phyloP scores from a whole-genome alignment of 495 filamentous ascomycete species.

The Entonaema liquescens region DNA sequence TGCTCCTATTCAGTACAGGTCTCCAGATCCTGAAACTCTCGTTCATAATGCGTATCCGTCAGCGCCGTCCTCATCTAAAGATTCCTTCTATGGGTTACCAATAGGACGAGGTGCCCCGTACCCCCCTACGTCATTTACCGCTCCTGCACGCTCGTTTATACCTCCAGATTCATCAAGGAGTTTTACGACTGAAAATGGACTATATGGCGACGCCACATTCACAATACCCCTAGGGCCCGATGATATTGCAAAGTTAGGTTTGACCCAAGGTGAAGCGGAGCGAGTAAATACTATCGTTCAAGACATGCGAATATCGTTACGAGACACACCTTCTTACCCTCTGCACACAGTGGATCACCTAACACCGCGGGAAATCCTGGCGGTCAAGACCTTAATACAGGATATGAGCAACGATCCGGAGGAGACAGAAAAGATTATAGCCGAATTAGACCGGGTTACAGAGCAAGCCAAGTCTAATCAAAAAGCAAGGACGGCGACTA shows the following conservation, averaged over 20 bases:
- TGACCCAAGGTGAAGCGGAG: constrained; percentile 3
- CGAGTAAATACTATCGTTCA: not conserved
- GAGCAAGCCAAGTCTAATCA: not conserved
- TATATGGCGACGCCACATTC: constrained; percentile 47
- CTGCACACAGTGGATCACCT: constrained; percentile 1
- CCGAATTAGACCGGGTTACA: constrained; percentile 1
- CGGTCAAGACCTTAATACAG: not conserved
- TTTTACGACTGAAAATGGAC: constrained; percentile 48
- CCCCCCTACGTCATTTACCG: constrained; percentile 3
- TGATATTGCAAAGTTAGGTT: not conserved
- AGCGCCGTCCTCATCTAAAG: not conserved
- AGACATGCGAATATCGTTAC: constrained; percentile 4
- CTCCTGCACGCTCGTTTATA: not conserved
- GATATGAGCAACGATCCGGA: constrained; percentile 14
- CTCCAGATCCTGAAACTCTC: constrained; percentile 25
- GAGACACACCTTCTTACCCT: not conserved
- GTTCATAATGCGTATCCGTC: constrained; percentile 23
- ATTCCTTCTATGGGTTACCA: constrained; percentile 34
- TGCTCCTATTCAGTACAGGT: constrained; percentile 17
- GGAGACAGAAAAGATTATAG: not conserved
- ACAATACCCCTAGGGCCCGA: constrained; percentile 31
- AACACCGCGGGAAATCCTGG: constrained; percentile 4
- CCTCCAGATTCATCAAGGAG: constrained; percentile 43
- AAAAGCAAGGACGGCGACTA: not conserved
- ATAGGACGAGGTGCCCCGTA: constrained; percentile 28